Evolutionary conservation across 2,329 filamentous ascomycete genomes (phyloP).

Genomic region (Botryosphaeria dothidea): DNA sequence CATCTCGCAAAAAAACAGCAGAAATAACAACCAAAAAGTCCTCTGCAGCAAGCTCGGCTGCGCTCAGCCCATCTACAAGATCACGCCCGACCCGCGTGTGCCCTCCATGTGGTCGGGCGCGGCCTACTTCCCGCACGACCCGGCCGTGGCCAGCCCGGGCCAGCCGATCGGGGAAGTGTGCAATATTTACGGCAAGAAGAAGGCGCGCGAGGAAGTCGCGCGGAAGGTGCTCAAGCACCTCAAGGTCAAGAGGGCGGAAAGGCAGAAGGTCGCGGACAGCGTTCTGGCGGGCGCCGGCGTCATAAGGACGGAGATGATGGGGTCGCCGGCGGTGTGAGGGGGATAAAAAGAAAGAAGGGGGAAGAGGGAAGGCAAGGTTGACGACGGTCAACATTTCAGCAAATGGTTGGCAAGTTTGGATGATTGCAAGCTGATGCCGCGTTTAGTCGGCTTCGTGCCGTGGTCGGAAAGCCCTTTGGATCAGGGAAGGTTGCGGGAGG

Average conservation of each 20-base stretch:
- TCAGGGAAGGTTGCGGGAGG: too few relatives aligned
- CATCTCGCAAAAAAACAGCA: background rate
- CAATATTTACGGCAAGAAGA: slow-evolving; percentile 50
- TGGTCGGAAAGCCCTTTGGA: too few relatives aligned
- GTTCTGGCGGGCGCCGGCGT: slow-evolving; percentile 16
- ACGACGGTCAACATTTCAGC: too few relatives aligned
- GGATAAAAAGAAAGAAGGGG: too few relatives aligned
- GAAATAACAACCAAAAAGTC: background rate
- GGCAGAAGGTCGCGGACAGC: slow-evolving; percentile 25
- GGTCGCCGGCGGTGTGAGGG: background rate
- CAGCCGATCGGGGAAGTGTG: slow-evolving; percentile 44
- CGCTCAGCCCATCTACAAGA: slow-evolving; percentile 15
- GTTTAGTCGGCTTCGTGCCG: too few relatives aligned
- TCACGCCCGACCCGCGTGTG: slow-evolving; percentile 15
- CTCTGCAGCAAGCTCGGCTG: slow-evolving; percentile 19
- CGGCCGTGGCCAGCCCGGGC: slow-evolving; percentile 28
- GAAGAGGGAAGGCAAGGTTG: too few relatives aligned
- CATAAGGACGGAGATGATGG: slow-evolving; percentile 3
- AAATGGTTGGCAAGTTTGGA: too few relatives aligned
- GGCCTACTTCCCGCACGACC: slow-evolving; percentile 34
- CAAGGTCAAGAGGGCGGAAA: slow-evolving; percentile 31
- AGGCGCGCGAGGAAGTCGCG: slow-evolving; percentile 52
- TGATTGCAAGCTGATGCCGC: too few relatives aligned
- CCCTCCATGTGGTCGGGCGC: slow-evolving; percentile 36
- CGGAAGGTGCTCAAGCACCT: slow-evolving; percentile 42